phyloP scores from a whole-genome alignment of 164 flowering plant species.

The Taxillus chinensis region DNA sequence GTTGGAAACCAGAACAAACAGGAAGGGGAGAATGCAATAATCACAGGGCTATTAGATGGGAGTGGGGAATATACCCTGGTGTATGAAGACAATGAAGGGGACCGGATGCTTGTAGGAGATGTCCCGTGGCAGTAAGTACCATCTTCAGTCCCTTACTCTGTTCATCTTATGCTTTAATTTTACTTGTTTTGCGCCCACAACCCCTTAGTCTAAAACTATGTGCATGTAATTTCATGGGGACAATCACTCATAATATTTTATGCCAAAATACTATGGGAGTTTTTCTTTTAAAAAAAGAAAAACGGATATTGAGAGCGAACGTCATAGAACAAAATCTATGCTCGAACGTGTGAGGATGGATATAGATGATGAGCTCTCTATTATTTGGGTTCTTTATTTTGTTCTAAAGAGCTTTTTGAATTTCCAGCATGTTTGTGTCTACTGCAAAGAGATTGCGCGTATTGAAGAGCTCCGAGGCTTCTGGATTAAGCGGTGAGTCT shows the following conservation, averaged over 20 bases:
- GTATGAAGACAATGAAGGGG: slow-evolving; percentile 90
- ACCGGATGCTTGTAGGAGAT: slow-evolving; percentile 91
- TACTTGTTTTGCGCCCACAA: background rate
- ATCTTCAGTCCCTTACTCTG: slow-evolving; percentile 7
- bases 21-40: slow-evolving; percentile 34
- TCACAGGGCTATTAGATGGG: slow-evolving; percentile 71
- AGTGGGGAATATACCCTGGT: slow-evolving; percentile 91
- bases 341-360: background rate
- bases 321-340: too few relatives aligned
- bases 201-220: background rate
- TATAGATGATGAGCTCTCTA: background rate
- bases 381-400: background rate
- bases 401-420: background rate
- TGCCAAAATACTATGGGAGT: background rate
- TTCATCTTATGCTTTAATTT: slow-evolving; percentile 10
- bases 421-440: slow-evolving; percentile 65
- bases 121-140: slow-evolving; percentile 93
- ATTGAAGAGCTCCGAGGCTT: slow-evolving; percentile 58
- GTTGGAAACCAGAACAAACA: slow-evolving; percentile 32
- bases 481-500: slow-evolving; percentile 37
- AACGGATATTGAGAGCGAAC: background rate
- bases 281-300: background rate
- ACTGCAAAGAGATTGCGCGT: slow-evolving; percentile 71
- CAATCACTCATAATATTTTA: background rate
- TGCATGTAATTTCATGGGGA: background rate